Conservation (phyloP, 805 yeast genomes). For the Wickerhamiella azyma region DNA sequence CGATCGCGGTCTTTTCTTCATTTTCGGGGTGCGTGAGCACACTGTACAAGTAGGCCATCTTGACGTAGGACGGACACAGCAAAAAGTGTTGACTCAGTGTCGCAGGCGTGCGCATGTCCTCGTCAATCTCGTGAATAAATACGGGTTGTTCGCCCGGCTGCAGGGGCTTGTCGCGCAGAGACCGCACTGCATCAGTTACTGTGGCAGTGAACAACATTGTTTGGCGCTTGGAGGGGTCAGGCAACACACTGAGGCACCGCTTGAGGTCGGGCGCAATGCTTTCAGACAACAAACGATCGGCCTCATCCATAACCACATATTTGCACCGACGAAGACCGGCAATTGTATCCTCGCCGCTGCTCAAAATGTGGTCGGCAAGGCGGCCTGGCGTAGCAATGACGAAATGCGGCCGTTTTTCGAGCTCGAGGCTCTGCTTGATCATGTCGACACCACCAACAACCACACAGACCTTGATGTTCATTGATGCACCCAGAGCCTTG, state of each 20-base stretch:
- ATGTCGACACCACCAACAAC: constrained; percentile 94
- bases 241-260: constrained; percentile 57
- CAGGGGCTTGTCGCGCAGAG: constrained; percentile 50
- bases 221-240: constrained; percentile 61
- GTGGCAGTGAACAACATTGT: constrained; percentile 92
- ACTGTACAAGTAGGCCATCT: constrained; percentile 73
- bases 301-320: constrained; percentile 86
- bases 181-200: constrained; percentile 79
- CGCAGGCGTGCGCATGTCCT: constrained; percentile 67
- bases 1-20: constrained; percentile 55
- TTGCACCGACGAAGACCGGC: constrained; percentile 65
- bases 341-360: constrained; percentile 79
- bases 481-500: constrained; percentile 76
- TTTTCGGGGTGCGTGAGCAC: constrained; percentile 50
- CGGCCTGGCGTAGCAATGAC: constrained; percentile 97
- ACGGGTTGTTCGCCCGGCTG: constrained; percentile 43
- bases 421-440: constrained; percentile 69
- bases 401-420: constrained; percentile 80
- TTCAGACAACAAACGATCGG: constrained; percentile 76
- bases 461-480: constrained; percentile 71
- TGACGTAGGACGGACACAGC: constrained; percentile 74
- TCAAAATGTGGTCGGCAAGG: constrained; percentile 77
- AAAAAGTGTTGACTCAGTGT: constrained; percentile 53
- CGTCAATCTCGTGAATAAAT: constrained; percentile 62
- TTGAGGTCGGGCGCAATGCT: constrained; percentile 71